Evolutionary conservation across 805 yeast species (phyloP).

Genomic region (Torulaspora indica): DNA sequence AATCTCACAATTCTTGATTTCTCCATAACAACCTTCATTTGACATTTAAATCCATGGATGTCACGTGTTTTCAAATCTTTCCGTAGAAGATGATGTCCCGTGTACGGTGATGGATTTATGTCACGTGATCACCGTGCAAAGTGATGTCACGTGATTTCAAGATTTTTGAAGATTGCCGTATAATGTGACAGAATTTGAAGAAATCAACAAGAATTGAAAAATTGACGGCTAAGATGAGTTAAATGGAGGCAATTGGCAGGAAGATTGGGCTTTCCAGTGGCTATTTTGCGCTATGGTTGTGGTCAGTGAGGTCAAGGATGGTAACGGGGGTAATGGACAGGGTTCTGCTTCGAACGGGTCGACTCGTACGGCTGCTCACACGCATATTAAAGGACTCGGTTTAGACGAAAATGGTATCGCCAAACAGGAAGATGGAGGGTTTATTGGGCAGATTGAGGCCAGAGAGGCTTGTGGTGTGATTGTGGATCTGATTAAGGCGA

Average conservation of each 20-base stretch:
- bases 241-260: neutral
- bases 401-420: conserved; percentile 87
- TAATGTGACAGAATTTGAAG: neutral
- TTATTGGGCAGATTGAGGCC: conserved; percentile 65
- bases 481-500: conserved; percentile 87
- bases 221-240: conserved; percentile 1
- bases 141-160: no score
- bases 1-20: no score
- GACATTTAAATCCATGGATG: no score
- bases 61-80: no score
- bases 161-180: no score
- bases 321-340: conserved; percentile 42
- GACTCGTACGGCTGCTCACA: conserved; percentile 84
- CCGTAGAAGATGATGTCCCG: no score
- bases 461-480: conserved; percentile 93
- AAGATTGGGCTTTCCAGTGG: neutral
- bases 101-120: no score
- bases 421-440: conserved; percentile 80
- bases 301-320: conserved; percentile 69
- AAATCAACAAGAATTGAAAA: conserved; percentile 1
- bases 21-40: no score
- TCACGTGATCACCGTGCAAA: no score
- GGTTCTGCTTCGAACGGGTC: conserved; percentile 16
- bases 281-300: conserved; percentile 53
- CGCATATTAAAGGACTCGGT: conserved; percentile 94